Conservation (phyloP, 352 stramenopile species). For the Plasmopara muralis region DNA sequence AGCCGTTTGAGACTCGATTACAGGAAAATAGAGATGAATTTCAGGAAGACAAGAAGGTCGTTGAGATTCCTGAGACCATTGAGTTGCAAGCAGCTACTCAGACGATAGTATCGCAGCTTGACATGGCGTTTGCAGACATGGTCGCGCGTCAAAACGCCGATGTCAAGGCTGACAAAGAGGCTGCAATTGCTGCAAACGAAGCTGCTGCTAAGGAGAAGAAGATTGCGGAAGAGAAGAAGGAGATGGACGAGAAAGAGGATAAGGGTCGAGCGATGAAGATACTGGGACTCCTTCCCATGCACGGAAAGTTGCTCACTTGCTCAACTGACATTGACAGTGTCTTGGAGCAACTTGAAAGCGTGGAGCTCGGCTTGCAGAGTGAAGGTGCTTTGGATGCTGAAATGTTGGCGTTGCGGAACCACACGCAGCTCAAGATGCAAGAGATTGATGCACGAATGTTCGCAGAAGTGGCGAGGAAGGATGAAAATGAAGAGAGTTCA, state of each 20-base stretch:
- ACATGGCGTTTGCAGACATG: conserved; percentile 36
- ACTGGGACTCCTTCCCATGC: conserved; percentile 36
- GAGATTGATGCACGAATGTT: conserved; percentile 30
- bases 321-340: conserved; percentile 41
- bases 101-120: conserved; percentile 39
- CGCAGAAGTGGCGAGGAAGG: not conserved
- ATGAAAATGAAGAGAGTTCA: conserved; percentile 7
- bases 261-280: conserved; percentile 39
- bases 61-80: conserved; percentile 10
- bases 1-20: conserved; percentile 37
- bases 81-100: conserved; percentile 27
- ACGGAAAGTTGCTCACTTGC: conserved; percentile 35
- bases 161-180: conserved; percentile 27
- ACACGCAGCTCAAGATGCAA: conserved; percentile 19
- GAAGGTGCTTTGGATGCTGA: conserved; percentile 7
- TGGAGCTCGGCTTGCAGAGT: conserved; percentile 1
- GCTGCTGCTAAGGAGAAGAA: conserved; percentile 39
- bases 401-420: conserved; percentile 17
- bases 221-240: conserved; percentile 32
- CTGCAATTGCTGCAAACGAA: conserved; percentile 22
- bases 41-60: conserved; percentile 14
- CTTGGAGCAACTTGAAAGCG: conserved; percentile 30
- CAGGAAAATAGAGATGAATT: conserved; percentile 27
- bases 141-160: conserved; percentile 27
- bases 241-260: conserved; percentile 19